Conservation (phyloP, 495 filamentous ascomycete species). For the Opeltia flavorubescens region DNA sequence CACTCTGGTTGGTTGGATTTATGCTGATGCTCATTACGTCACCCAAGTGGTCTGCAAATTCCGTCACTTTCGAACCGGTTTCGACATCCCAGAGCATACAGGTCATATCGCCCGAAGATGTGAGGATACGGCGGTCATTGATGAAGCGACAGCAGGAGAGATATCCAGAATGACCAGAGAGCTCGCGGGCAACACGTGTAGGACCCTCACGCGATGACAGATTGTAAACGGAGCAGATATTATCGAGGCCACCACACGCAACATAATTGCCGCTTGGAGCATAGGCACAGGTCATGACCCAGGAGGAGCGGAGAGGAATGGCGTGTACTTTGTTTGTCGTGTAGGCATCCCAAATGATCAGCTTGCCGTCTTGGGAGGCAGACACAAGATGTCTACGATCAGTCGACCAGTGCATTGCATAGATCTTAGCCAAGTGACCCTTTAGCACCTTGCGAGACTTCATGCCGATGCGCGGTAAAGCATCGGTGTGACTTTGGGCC, state of each 20-base stretch:
- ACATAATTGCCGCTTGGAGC: slow-evolving; percentile 97
- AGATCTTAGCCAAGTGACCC: slow-evolving; percentile 97
- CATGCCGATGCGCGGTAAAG: slow-evolving; percentile 87
- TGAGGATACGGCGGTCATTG: slow-evolving; percentile 94
- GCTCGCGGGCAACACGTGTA: slow-evolving; percentile 87
- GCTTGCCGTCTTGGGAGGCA: slow-evolving; percentile 95
- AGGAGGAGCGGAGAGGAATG: slow-evolving; percentile 94
- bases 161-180: slow-evolving; percentile 95
- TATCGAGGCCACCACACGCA: slow-evolving; percentile 94
- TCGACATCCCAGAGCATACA: slow-evolving; percentile 99
- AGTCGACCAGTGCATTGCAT: slow-evolving; percentile 99
- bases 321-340: slow-evolving; percentile 99
- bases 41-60: slow-evolving; percentile 96
- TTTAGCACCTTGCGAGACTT: slow-evolving; percentile 89
- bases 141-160: slow-evolving; percentile 98
- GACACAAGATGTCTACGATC: slow-evolving; percentile 96
- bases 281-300: slow-evolving; percentile 99
- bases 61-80: slow-evolving; percentile 89
- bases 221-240: slow-evolving; percentile 99
- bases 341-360: slow-evolving; percentile 99
- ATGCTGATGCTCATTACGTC: slow-evolving; percentile 99
- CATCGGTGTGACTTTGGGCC: slow-evolving; percentile 74
- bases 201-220: slow-evolving; percentile 90
- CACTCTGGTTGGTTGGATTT: slow-evolving; percentile 94
- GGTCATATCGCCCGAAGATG: slow-evolving; percentile 98